phyloP scores from a whole-genome alignment of 176 grass and related monocot genomes.

The Raddia distichophylla region DNA sequence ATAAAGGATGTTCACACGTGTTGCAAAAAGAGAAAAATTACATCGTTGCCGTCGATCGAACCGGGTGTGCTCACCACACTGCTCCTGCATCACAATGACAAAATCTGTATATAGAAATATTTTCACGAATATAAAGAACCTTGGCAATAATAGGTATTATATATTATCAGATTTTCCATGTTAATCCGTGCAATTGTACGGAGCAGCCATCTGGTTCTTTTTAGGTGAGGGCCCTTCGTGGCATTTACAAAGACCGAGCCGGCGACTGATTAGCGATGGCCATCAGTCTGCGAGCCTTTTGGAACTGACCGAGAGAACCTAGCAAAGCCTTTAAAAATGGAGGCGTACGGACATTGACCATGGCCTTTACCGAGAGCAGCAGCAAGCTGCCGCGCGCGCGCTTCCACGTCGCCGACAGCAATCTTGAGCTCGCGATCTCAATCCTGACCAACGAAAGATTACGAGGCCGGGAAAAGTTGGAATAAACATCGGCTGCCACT shows the following conservation, averaged over 20 bases:
- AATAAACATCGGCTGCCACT: background rate
- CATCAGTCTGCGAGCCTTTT: background rate
- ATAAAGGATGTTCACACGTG: too few species aligned
- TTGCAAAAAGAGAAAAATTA: too few species aligned
- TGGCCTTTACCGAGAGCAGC: constrained; percentile 9
- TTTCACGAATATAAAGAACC: too few species aligned
- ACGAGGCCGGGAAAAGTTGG: constrained; percentile 16
- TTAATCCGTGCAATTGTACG: too few species aligned
- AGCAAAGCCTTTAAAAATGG: constrained; percentile 31
- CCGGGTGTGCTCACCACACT: too few species aligned
- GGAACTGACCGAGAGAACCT: background rate
- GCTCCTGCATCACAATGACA: too few species aligned
- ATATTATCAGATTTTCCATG: too few species aligned
- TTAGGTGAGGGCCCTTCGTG: too few species aligned
- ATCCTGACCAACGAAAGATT: constrained; percentile 33
- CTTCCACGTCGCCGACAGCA: background rate
- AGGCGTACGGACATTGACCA: constrained; percentile 13
- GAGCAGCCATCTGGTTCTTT: too few species aligned
- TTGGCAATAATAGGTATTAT: too few species aligned
- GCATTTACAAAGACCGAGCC: constrained; percentile 23
- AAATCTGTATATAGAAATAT: too few species aligned
- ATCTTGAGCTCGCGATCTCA: constrained; percentile 38
- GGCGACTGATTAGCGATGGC: background rate
- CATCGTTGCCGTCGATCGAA: too few species aligned
- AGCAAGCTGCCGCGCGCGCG: background rate